Evolutionary conservation across 306 rosid genomes (phyloP).

Genomic region (Pyrus betulifolia): DNA sequence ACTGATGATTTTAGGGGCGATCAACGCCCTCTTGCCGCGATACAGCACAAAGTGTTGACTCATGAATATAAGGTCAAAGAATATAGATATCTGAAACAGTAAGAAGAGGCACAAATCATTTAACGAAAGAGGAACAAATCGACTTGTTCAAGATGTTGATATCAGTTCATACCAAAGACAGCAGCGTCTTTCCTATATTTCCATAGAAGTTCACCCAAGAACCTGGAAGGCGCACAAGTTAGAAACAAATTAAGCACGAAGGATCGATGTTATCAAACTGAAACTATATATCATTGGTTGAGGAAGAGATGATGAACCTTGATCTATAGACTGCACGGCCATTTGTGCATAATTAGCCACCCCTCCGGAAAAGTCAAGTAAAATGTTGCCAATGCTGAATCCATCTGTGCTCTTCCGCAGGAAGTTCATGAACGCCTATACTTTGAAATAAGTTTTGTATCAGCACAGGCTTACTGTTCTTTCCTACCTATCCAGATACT

Average conservation of each 20-base stretch:
- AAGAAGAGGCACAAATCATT: background rate
- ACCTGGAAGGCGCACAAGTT: constrained; percentile 34
- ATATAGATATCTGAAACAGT: constrained; percentile 58
- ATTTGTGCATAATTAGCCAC: constrained; percentile 65
- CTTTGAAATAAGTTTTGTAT: background rate
- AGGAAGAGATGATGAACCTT: constrained; percentile 41
- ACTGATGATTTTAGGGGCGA: constrained; percentile 10
- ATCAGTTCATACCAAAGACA: constrained; percentile 60
- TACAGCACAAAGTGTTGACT: constrained; percentile 64
- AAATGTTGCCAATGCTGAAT: constrained; percentile 73
- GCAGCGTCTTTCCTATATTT: constrained; percentile 68
- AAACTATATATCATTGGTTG: background rate
- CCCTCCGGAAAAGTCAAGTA: constrained; percentile 76
- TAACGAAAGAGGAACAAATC: too few species aligned
- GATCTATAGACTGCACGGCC: constrained; percentile 83
- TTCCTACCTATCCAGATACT: background rate
- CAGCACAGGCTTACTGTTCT: background rate
- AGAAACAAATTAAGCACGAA: background rate
- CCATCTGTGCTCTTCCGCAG: constrained; percentile 76
- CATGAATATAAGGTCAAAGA: constrained; percentile 73
- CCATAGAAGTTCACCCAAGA: constrained; percentile 90
- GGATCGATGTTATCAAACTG: constrained; percentile 6
- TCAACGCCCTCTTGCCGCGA: constrained; percentile 21
- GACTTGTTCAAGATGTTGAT: too few species aligned
- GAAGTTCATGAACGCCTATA: constrained; percentile 73